Base-by-base conservation (phyloP, 345 rosid species). In the Gossypium anomalum region DNA sequence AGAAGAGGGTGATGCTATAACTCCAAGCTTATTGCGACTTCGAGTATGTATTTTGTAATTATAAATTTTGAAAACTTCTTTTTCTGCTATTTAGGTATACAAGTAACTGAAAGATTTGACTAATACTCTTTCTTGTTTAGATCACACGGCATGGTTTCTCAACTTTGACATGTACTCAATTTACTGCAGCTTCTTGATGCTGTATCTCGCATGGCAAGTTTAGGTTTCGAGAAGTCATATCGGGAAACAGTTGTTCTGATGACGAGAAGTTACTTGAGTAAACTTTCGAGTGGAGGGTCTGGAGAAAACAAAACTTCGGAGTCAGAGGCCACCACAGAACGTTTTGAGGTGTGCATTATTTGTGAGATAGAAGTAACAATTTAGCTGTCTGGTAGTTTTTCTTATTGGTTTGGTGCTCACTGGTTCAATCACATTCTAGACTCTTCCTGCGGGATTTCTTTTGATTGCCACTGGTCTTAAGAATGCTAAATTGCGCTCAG, bases 361-460 rank as follows among this genome's bases (percentile, higher is more conserved):
- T 69, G 58, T 49, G 22, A 74, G 59, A 38, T 66, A 3, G 8
- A 44, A 70, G 67, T 64, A 73, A 71, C 63, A 63, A 66, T 76
- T 47, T 75, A 41, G 63, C 73, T 75, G 73, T 55, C 52, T 70
- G 78, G 76, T 53, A 43, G 29, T 22, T 79, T 71, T 72, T 67
- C 76, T 69, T 80, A 72, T 80, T 69, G 78, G 59, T 75, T 79
- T 80, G 78, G 75, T 77, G 77, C 91, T 88, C 81, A 89, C 88
- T 70, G 53, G 74, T 91, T 82, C 85, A 77, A 75, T 81, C 82
- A 77, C 83, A 76, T 79, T 88, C 86, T 88, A 96, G 99, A 96
- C 98, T 85, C 99, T 96, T 78, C 99, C 99, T 84, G 97, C 97
- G 80, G 99, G 98, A 78, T 92, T 96, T 86, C 92, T 87, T 85